Evolutionary conservation across 306 rosid genomes (phyloP), one percentile per base, ranked within the genome.

Genomic region (Rubus idaeus): DNA sequence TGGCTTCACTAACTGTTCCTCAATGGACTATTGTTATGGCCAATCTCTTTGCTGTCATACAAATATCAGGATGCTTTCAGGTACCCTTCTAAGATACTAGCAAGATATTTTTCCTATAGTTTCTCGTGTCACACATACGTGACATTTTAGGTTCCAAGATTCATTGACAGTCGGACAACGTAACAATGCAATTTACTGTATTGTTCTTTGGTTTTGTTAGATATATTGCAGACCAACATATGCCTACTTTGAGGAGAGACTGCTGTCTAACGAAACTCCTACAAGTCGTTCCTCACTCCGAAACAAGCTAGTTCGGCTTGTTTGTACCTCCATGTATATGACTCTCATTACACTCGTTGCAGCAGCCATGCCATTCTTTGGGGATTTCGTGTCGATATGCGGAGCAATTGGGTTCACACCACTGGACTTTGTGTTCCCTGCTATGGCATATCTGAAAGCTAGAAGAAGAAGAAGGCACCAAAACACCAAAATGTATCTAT

Each of bases 211-310:
- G 20, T 41, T 42, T 42, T 57, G 57, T 64, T 80, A 89, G 94
- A 91, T 91, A 71, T 91, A 91, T 45, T 89, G 91, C 88, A 89
- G 97, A 86, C 94, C 94, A 81, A 91, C 93, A 63, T 91, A 89
- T 79, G 88, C 90, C 47, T 89, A 75, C 72, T 85, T 91, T 20
- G 93, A 91, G 70, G 91, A 87, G 74, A 86, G 60, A 46, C 76
- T 77, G 39, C 11, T n/a, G 68, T 73, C 85, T 50, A 78, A 23
- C 65, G 83, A 85, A 85, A 53, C 74, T 13, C 20, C 21, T 35
- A 71, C 44, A 0, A 47, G 71, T 72, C 55, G 52, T 17, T 83
- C 80, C 8, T 77, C 70, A 3, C 42, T 79, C 20, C 63, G 67
- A 79, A 84, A 60, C 69, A 76, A 70, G 51, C 61, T 90, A 0